Base-by-base conservation (phyloP, 2,329 filamentous ascomycete species). In the Diplocarpon rosae region DNA sequence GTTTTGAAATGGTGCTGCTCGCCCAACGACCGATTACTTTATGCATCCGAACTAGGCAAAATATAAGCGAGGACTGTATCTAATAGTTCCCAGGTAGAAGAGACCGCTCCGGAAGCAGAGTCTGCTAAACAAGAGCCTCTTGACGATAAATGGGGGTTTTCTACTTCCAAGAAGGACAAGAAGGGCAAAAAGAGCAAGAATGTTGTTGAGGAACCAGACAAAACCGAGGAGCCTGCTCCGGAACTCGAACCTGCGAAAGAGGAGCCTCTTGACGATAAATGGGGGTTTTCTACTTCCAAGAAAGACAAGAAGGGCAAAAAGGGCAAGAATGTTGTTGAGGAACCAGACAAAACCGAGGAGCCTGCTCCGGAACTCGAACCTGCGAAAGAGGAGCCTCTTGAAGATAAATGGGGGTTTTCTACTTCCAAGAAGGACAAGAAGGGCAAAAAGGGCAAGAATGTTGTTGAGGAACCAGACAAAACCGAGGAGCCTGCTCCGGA, bases 121-220 rank as follows among this genome's bases (percentile, higher is more conserved):
- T 37, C 37, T 32, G 35, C 48, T 45, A 39, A 39, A 47, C 45
- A 30, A 41, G 20, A 45, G 16, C 35, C 59, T 2, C 49, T 48
- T 15, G 54, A 54, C 16, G 38, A 46, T 20, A 64, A 63, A 5
- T 73, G 72, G 55, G 62, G 64, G 2, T 58, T 60, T 10, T 63
- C 63, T 9, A 60, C 61, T 47, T 68, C 66, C 51, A 73, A 73
- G 54, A 78, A 77, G 57, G 73, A 59, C 32, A 64, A 64, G 46
- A 61, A 59, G 39, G 38, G 35, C 31, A 51, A 58, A 39, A 52
- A 56, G 17, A 46, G 48, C 12, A 52, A 49, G 32, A 53, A 50
- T 48, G 42, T 47, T 2, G 43, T 53, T 29, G 55, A 52, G 51
- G 37, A 58, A 59, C 58, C 37, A 45, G 53, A 10, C 48, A 47